These are phyloP conservation scores for Claviceps monticola DNA, from an alignment of 2,329 filamentous ascomycete genomes.

Conservation along the genomic window DNA sequence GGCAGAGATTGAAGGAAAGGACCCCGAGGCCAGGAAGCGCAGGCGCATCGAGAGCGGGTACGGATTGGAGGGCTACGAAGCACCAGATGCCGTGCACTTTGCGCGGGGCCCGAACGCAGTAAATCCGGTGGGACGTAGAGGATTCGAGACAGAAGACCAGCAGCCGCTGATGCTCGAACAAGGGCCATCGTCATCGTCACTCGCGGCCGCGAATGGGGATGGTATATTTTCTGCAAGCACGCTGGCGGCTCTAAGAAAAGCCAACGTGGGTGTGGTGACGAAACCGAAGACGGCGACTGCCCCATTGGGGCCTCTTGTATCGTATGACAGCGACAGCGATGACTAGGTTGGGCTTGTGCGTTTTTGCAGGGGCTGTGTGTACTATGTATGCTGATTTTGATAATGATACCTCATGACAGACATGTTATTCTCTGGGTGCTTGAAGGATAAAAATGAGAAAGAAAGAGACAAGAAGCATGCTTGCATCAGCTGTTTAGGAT, in stretches of 20 bases:
- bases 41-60: conserved; percentile 83
- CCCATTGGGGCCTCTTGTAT: conserved; percentile 61
- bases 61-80: conserved; percentile 81
- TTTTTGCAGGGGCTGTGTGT: conserved; percentile 4
- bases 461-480: background rate
- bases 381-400: conserved; percentile 1
- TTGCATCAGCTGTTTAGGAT: background rate
- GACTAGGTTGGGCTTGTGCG: conserved; percentile 19
- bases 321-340: conserved; percentile 83
- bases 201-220: conserved; percentile 22
- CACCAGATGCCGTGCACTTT: conserved; percentile 88
- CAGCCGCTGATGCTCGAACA: conserved; percentile 44
- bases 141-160: conserved; percentile 50
- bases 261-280: conserved; percentile 38
- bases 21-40: conserved; percentile 74
- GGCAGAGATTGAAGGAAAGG: conserved; percentile 83
- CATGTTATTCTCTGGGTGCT: background rate
- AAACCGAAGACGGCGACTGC: conserved; percentile 37
- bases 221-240: conserved; percentile 76
- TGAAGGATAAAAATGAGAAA: background rate
- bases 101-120: conserved; percentile 60
- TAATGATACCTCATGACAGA: conserved; percentile 17
- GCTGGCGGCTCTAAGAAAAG: conserved; percentile 58
- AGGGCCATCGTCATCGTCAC: conserved; percentile 25
- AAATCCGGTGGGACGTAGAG: conserved; percentile 42